These are phyloP conservation scores for Xylariaceae sp. DNA, from an alignment of 2,329 filamentous ascomycete species.

Conservation along the genomic window DNA sequence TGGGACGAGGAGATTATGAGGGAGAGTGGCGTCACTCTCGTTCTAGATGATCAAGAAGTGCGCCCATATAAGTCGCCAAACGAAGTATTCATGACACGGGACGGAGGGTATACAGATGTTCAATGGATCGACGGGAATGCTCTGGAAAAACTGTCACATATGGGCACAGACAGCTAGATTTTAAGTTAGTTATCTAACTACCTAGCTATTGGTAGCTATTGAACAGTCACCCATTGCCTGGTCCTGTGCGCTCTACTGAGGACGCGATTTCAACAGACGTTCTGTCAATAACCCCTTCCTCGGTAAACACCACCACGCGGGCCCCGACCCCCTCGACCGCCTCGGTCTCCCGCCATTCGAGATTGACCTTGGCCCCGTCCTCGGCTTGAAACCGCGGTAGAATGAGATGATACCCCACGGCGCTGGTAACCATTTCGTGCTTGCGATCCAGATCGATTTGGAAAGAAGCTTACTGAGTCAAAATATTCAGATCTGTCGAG, in stretches of 20 bases:
- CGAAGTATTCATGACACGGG: neutral
- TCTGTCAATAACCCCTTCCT: too few relatives aligned
- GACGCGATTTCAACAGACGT: too few relatives aligned
- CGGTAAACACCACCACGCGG: too few relatives aligned
- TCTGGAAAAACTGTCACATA: neutral
- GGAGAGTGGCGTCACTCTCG: constrained; percentile 13
- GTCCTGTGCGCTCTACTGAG: too few relatives aligned
- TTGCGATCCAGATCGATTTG: neutral
- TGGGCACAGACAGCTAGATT: too few relatives aligned
- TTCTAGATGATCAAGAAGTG: constrained; percentile 9
- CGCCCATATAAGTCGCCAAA: constrained; percentile 5
- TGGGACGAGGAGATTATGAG: constrained; percentile 15
- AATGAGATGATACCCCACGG: too few relatives aligned
- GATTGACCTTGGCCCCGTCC: too few relatives aligned
- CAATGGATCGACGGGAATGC: neutral
- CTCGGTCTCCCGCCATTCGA: neutral
- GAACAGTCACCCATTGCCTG: too few relatives aligned
- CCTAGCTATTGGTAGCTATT: too few relatives aligned
- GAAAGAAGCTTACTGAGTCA: neutral
- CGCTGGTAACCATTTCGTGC: too few relatives aligned
- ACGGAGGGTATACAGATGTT: neutral
- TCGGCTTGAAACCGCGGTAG: too few relatives aligned
- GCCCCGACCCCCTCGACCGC: neutral
- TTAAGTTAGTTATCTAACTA: too few relatives aligned
- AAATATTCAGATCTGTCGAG: neutral